Evolutionary conservation across 1,284 basidiomycete species (phyloP), one percentile per base, ranked within the genome.

Genomic region (Porphyrellus sp.): DNA sequence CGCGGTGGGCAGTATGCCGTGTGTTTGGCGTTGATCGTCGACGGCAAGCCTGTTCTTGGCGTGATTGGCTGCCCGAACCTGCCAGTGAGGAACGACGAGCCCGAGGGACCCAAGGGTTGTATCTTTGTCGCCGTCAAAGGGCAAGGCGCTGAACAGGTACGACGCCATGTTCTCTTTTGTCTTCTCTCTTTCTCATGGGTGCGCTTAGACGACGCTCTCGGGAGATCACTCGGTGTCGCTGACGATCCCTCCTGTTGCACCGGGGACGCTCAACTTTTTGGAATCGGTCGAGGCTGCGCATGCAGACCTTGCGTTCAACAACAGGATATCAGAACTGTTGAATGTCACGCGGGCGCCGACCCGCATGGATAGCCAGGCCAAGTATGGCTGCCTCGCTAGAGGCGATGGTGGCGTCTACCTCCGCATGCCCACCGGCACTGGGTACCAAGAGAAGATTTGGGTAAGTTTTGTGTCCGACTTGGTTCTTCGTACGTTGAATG

Each of bases 321-420:
- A 83, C 38, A 79, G 78, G 11, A 89, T 97, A 40, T 85, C 90
- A 0, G 69, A 80, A 47, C 63, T 89, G 4, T 77, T 98, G 25
- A 80, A 80, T 15, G 82, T 96, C 54, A 82, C 82, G 11, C 74
- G 79, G 28, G 66, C 78, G 18, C 81, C 91, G 38, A 77, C 88
- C n/a, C 79, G 93, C 25, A 98, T 99, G 93, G 97, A 99, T 70
- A 93, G 90, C 68, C 96, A 98, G 72, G 94, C 94, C 8, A 99
- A 99, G 74, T 99, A 99, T 64, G 86, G 89, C 28, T 87, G 86
- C 63, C 82, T 98, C 16, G 85, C 88, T 2, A 77, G 95, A 38
- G 93, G 94, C 0, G 92, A 97, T 56, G 93, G 93, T 1, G 86
- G 87, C 13, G 84, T 87, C 33, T 99, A 99, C 72, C 76, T 99